These are phyloP conservation scores for Eremothecium cymbalariae DNA, from an alignment of 1,139 yeast species.

Conservation along the genomic window DNA sequence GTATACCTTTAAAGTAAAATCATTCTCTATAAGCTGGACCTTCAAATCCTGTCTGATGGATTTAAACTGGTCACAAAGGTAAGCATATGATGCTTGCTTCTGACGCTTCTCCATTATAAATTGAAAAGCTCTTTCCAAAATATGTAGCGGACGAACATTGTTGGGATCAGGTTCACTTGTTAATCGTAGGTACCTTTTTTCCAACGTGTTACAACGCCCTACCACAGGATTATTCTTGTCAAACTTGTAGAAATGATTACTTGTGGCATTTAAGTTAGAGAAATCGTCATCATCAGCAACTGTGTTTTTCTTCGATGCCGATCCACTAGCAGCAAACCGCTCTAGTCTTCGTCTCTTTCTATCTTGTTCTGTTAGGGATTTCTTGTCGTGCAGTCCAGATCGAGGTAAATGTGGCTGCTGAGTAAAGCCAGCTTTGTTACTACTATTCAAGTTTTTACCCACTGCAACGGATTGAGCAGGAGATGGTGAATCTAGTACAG, in stretches of 20 bases:
- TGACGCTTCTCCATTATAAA: slow-evolving; percentile 45
- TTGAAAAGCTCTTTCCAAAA: slow-evolving; percentile 52
- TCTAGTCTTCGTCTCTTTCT: slow-evolving; percentile 28
- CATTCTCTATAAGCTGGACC: slow-evolving; percentile 79
- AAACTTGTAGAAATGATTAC: slow-evolving; percentile 27
- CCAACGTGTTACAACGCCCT: slow-evolving; percentile 60
- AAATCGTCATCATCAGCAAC: slow-evolving; percentile 25
- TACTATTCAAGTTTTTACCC: slow-evolving; percentile 1
- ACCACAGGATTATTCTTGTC: slow-evolving; percentile 39
- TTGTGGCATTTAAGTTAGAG: slow-evolving; percentile 28
- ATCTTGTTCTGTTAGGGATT: slow-evolving; percentile 12
- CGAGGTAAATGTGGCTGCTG: background rate
- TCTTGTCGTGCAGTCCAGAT: background rate
- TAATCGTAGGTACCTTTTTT: slow-evolving; percentile 70
- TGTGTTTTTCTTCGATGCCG: slow-evolving; percentile 8
- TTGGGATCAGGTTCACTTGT: slow-evolving; percentile 91
- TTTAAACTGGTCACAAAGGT: slow-evolving; percentile 82
- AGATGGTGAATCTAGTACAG: background rate
- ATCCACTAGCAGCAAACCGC: slow-evolving; percentile 17
- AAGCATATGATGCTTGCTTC: slow-evolving; percentile 53
- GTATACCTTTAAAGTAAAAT: slow-evolving; percentile 70
- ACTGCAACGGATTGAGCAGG: background rate
- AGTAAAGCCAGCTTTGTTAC: background rate
- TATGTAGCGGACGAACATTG: slow-evolving; percentile 62
- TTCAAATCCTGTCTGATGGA: slow-evolving; percentile 88